These are phyloP conservation scores for Colletotrichum spinosum DNA, from an alignment of 2,329 filamentous ascomycete species.

Conservation along the genomic window DNA sequence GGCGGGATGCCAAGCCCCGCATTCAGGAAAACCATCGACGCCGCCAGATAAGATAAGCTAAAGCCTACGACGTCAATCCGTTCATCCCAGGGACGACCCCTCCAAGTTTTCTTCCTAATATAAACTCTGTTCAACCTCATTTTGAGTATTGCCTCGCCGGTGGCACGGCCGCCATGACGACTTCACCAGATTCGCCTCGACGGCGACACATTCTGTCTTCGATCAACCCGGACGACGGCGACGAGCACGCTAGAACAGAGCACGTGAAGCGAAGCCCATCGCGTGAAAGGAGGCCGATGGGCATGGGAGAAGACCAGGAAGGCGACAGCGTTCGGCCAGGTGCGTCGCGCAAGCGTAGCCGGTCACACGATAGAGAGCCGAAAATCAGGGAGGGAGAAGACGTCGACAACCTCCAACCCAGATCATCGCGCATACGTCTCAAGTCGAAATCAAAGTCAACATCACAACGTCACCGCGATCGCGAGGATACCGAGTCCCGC, in stretches of 20 bases:
- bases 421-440: constrained; percentile 54
- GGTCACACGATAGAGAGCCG: constrained; percentile 3
- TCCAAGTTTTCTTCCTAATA: constrained; percentile 14
- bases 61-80: constrained; percentile 32
- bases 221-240: constrained; percentile 52
- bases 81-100: constrained; percentile 16
- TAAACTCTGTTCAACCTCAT: neutral
- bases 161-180: constrained; percentile 48
- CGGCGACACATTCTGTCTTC: constrained; percentile 63
- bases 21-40: constrained; percentile 19
- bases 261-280: constrained; percentile 32
- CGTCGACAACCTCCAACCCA: constrained; percentile 27
- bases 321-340: constrained; percentile 31
- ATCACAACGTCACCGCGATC: constrained; percentile 40
- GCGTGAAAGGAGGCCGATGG: constrained; percentile 5
- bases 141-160: constrained; percentile 20
- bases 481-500: constrained; percentile 40
- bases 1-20: constrained; percentile 28
- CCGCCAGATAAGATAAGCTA: constrained; percentile 36
- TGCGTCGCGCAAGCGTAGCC: constrained; percentile 50
- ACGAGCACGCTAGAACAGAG: constrained; percentile 5
- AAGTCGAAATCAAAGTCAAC: constrained; percentile 50
- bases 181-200: constrained; percentile 48
- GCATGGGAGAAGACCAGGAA: constrained; percentile 1
- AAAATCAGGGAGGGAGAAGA: constrained; percentile 7